These are phyloP conservation scores for Colletotrichum orchidophilum DNA, from an alignment of 2,329 filamentous ascomycete species.

Conservation along the genomic window DNA sequence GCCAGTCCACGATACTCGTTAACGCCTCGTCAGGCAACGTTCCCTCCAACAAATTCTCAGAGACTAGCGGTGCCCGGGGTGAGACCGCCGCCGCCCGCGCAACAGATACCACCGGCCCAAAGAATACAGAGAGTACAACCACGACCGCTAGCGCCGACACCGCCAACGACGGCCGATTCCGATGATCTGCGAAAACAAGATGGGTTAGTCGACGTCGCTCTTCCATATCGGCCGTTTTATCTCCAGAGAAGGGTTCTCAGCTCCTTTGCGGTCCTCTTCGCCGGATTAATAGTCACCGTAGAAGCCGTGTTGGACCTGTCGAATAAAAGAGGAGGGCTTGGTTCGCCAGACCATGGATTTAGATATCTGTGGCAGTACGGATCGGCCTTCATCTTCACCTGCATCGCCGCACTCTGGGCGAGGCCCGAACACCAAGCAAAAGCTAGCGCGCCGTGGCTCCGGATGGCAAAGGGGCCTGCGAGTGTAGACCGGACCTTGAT, in stretches of 20 bases:
- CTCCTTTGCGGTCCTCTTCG: slow-evolving; percentile 42
- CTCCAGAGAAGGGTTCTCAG: slow-evolving; percentile 44
- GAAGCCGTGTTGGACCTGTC: slow-evolving; percentile 45
- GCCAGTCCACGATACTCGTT: slow-evolving; percentile 15
- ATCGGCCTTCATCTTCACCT: slow-evolving; percentile 44
- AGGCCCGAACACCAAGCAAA: slow-evolving; percentile 52
- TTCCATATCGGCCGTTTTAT: slow-evolving; percentile 48
- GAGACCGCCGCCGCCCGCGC: not conserved
- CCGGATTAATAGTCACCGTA: slow-evolving; percentile 40
- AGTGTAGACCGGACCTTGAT: slow-evolving; percentile 45
- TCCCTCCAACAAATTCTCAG: not conserved
- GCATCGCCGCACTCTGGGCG: slow-evolving; percentile 45
- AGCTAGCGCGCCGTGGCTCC: slow-evolving; percentile 48
- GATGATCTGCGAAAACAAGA: slow-evolving; percentile 13
- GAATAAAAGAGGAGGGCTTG: slow-evolving; percentile 41
- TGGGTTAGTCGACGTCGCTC: slow-evolving; percentile 39
- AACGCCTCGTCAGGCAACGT: slow-evolving; percentile 5
- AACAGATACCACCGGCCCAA: not conserved
- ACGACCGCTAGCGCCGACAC: not conserved
- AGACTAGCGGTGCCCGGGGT: slow-evolving; percentile 8
- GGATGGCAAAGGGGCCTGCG: slow-evolving; percentile 42
- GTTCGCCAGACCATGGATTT: slow-evolving; percentile 36
- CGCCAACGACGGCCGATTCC: not conserved
- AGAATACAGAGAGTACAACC: not conserved
- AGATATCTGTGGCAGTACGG: slow-evolving; percentile 50